Evolutionary conservation across 345 rosid genomes (phyloP), one percentile per base, ranked within the genome.

Genomic region (Mangifera indica): DNA sequence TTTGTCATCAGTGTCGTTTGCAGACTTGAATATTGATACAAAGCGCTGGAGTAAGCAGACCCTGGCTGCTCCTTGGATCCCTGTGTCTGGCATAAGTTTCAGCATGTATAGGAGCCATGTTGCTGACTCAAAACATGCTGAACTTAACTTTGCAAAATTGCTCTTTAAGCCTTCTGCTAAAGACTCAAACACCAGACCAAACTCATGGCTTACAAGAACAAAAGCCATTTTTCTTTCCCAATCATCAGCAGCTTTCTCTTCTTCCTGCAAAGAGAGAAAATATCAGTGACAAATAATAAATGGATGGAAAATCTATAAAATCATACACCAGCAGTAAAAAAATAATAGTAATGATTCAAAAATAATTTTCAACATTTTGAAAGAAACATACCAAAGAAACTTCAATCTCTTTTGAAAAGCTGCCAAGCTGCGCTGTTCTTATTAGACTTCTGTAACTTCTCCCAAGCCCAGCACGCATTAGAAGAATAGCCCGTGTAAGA

Each of bases 151-250:
- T 58, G 81, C 71, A 45, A 66, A 3, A 77, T 60, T 78, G 82
- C 87, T 89, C 70, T 78, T 83, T 51, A 87, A 44, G 66, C 94
- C 88, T 76, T 89, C 94, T 57, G 85, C 87, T 67, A 89, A 70
- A 63, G 87, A 88, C 86, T 87, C 91, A 75, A 89, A 87, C 63
- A 89, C 72, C 48, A 83, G 76, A 60, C 94, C 94, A 55, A 83
- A 85, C 49, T 89, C 94, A 72, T 89, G 90, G 80, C 88, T 86
- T 59, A 71, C 85, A 60, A 89, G 66, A 48, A 81, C 88, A 60
- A 81, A 85, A 0, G 87, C 90, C 82, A 83, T 76, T 77, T 72
- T 86, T 63, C 79, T 84, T 79, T 87, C 94, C 94, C 94, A 87
- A 53, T 77, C 85, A 63, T 83, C 86, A 55, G 87, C 88, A 34